Base-by-base conservation (phyloP, 1,284 basidiomycete genomes). In the Trichosporon faecale region DNA sequence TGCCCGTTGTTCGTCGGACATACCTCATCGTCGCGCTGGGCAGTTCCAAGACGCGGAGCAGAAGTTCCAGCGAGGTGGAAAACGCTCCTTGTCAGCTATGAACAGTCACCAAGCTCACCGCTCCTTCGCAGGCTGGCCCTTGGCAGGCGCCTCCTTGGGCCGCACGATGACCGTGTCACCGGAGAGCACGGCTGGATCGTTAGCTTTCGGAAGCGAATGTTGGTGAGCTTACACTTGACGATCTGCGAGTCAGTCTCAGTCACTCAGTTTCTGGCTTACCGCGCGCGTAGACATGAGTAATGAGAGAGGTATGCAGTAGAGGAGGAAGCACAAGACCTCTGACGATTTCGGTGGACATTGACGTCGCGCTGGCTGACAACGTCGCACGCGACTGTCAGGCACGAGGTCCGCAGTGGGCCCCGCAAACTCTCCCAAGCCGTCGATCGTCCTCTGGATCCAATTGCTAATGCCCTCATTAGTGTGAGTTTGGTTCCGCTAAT, bases 1-100 rank as follows among this genome's bases (percentile, higher is more conserved):
- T 3, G 25, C 2, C 12, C 2, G 16, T 18, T 61, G 16, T 87
- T 73, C 74, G n/a, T n/a, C n/a, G n/a, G n/a, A n/a, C n/a, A n/a
- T n/a, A 91, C 93, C 87, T 97, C 94, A 80, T 97, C 95, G 75
- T 94, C 91, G 70, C 94, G 87, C 27, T 88, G 87, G 27, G 90
- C 85, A 9, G 89, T 91, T 14, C 94, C 94, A 77, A 93, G 85
- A 64, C 92, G 88, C 5, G 94, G 94, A 29, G 94, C 90, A 23
- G 87, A 83, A 64, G 95, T 85, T 75, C 95, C 93, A 55, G 91
- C 92, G 65, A 97, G 87, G 83, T 96, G 91, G 64, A 97, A 85
- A 68, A 95, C 87, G 69, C 93, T 95, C 76, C 5, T 29, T 29
- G 27, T 71, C n/a, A 71, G 66, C 55, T 65, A 8, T 16, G 21